phyloP scores from a whole-genome alignment of 2,329 filamentous ascomycete species.

The Stemphylium vesicarium region DNA sequence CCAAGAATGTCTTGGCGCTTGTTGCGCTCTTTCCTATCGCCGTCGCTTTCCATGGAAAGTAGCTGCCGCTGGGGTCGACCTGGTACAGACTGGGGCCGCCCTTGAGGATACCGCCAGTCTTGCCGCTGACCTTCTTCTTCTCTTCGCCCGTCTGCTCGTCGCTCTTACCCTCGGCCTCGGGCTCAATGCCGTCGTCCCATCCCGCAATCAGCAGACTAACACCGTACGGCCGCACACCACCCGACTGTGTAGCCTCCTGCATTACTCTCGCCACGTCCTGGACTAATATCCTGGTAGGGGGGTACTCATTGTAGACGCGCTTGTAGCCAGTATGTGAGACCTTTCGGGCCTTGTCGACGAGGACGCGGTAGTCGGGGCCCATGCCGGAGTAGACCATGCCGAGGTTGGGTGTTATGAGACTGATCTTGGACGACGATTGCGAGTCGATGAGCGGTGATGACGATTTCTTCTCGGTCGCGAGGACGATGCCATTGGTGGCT shows the following conservation, averaged over 20 bases:
- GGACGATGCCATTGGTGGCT: constrained; percentile 99
- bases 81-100: constrained; percentile 97
- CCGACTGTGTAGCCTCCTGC: constrained; percentile 98
- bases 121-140: constrained; percentile 76
- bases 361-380: constrained; percentile 96
- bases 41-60: constrained; percentile 99
- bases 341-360: constrained; percentile 97
- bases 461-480: constrained; percentile 99
- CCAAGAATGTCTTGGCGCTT: constrained; percentile 97
- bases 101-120: constrained; percentile 95
- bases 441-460: constrained; percentile 96
- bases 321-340: constrained; percentile 99
- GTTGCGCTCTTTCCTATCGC: constrained; percentile 99
- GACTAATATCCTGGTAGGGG: constrained; percentile 98
- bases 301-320: constrained; percentile 99
- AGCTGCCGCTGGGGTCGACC: constrained; percentile 97
- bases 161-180: constrained; percentile 72
- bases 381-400: constrained; percentile 99
- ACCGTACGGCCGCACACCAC: constrained; percentile 95
- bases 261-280: constrained; percentile 97
- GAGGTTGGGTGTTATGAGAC: constrained; percentile 97
- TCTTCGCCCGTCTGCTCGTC: constrained; percentile 61
- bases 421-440: constrained; percentile 94
- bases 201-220: constrained; percentile 94
- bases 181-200: constrained; percentile 96